phyloP scores from a whole-genome alignment of 192 early-diverging fungal species.

The Coemansia sp. region DNA sequence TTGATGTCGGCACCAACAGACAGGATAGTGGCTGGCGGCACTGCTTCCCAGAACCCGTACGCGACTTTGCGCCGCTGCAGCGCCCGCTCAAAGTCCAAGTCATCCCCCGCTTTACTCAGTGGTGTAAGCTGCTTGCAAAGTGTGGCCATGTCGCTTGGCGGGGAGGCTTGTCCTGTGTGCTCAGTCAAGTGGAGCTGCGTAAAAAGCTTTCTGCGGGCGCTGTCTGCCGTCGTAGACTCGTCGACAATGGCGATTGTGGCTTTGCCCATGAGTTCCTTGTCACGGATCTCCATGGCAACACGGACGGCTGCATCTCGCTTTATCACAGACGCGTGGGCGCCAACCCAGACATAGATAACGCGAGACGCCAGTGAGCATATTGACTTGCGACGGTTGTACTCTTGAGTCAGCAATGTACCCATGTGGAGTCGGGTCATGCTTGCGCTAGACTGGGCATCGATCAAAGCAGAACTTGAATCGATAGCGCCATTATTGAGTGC shows the following conservation, averaged over 20 bases:
- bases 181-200: constrained; percentile 31
- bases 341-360: constrained; percentile 47
- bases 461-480: not conserved
- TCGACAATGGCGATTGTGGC: constrained; percentile 36
- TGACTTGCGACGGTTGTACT: constrained; percentile 39
- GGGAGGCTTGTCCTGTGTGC: constrained; percentile 1
- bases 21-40: constrained; percentile 46
- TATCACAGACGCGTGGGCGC: constrained; percentile 37
- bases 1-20: constrained; percentile 39
- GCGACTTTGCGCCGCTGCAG: constrained; percentile 45
- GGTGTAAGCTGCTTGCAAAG: constrained; percentile 36
- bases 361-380: constrained; percentile 36
- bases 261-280: constrained; percentile 37
- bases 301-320: constrained; percentile 48
- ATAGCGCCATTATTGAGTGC: not conserved
- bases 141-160: constrained; percentile 25
- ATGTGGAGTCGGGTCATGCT: constrained; percentile 1
- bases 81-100: constrained; percentile 47
- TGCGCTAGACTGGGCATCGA: not conserved
- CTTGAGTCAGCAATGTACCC: constrained; percentile 21
- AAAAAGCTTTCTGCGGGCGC: constrained; percentile 43
- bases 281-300: constrained; percentile 46
- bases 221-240: constrained; percentile 29
- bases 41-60: constrained; percentile 50
- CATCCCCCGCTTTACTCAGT: constrained; percentile 27